Evolutionary conservation across 1,139 yeast genomes (phyloP), one percentile per base, ranked within the genome.

Genomic region (Sugiyamaella neomexicana): DNA sequence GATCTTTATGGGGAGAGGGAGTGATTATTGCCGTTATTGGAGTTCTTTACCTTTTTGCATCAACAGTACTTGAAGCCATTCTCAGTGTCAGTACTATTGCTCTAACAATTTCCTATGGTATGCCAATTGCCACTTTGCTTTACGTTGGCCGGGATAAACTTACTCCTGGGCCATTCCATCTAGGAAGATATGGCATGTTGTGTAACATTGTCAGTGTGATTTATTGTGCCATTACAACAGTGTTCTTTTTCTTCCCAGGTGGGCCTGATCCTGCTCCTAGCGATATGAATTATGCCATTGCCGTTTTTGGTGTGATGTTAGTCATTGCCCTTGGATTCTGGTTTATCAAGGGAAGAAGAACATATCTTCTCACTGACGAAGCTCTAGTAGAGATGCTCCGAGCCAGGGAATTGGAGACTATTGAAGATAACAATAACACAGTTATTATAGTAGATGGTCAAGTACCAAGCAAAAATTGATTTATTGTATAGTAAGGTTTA

Each of bases 41-140:
- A 0, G 69, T 83, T 4, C 72, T 87, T 36, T 85, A 91, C 5
- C 72, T 88, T 48, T 71, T 87, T 1, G 86, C 93, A 0, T 74
- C 82, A 1, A 80, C 91, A 3, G 93, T 93, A 0, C 85, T 87
- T 69, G 86, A 85, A 68, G 90, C 95, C 4, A 86, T 87, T 67
- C 80, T 87, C 73, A 95, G 95, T 0, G 85, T 90, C 3, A 85
- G 93, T 5, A 95, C 88, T 1, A 78, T 87, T 43, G 80, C 90
- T 1, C 72, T 87, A 58, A 83, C 90, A 42, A 75, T 86, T n/a
- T 89, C 95, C 0, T 85, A 89, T 60, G 85, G 89, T 2, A 80
- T 88, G 13, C 95, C 96, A 2, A 83, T 88, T 40, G 65, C 84
- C 0, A 77, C 85, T 27, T 78, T 83, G 4, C 68, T 87, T 68